phyloP scores from a whole-genome alignment of 352 stramenopile genomes.

The Globisporangium apiculatum region DNA sequence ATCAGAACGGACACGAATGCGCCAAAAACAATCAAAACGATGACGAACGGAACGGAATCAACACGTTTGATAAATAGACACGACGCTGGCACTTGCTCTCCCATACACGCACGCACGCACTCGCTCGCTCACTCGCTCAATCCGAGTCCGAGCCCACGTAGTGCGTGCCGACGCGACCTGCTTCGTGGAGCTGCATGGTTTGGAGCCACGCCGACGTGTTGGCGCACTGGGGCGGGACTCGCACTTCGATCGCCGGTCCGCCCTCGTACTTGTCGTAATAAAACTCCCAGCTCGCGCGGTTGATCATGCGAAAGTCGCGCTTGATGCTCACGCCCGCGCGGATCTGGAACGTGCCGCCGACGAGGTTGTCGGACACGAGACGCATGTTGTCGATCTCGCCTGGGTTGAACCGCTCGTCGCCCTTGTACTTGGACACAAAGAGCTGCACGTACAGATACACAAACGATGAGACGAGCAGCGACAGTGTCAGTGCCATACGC shows the following conservation, averaged over 20 bases:
- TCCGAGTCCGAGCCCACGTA: constrained; percentile 52
- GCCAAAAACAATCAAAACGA: too few relatives aligned
- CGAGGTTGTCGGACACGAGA: constrained; percentile 59
- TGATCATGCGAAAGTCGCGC: constrained; percentile 74
- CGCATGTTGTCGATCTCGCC: constrained; percentile 70
- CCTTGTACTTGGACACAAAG: constrained; percentile 71
- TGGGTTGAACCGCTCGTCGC: constrained; percentile 42
- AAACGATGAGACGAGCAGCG: background rate
- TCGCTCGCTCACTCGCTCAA: constrained; percentile 4
- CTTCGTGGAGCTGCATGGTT: constrained; percentile 40
- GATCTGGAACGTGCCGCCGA: constrained; percentile 64
- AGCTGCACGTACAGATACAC: constrained; percentile 11
- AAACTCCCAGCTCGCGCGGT: constrained; percentile 72
- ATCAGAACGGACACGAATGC: too few relatives aligned
- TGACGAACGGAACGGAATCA: too few relatives aligned
- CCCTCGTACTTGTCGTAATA: constrained; percentile 68
- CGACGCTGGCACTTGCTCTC: background rate
- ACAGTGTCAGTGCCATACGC: background rate
- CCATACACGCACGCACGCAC: too few relatives aligned
- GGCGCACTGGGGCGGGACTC: constrained; percentile 44
- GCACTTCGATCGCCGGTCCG: constrained; percentile 59
- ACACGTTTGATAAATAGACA: background rate
- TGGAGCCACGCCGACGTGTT: constrained; percentile 47
- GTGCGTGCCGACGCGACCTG: constrained; percentile 49
- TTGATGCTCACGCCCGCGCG: constrained; percentile 50